phyloP scores from a whole-genome alignment of 768 basidiomycete genomes.

The Psilocybe cyanescens region DNA sequence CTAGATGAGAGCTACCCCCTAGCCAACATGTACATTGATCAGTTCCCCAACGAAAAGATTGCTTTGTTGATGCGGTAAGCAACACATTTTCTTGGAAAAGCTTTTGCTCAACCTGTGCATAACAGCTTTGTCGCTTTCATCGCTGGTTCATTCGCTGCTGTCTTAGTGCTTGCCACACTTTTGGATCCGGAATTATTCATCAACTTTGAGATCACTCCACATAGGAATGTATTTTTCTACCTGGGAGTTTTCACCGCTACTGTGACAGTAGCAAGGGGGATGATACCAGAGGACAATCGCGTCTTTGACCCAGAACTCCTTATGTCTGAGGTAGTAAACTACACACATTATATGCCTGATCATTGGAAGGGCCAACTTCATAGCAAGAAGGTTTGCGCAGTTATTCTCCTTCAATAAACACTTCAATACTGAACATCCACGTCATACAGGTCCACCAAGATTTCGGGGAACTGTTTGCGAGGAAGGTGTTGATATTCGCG shows the following conservation, averaged over 20 bases:
- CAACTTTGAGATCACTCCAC: slow-evolving; percentile 93
- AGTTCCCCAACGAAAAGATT: slow-evolving; percentile 95
- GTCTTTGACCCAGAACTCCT: slow-evolving; percentile 94
- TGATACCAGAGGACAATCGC: slow-evolving; percentile 93
- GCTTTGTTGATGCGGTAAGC: slow-evolving; percentile 87
- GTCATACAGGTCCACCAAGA: slow-evolving; percentile 79
- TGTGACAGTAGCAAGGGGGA: slow-evolving; percentile 88
- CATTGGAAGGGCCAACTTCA: slow-evolving; percentile 91
- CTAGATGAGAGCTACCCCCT: slow-evolving; percentile 88
- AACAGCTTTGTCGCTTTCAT: slow-evolving; percentile 93
- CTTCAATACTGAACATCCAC: no score
- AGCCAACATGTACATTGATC: slow-evolving; percentile 95
- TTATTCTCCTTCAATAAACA: not conserved
- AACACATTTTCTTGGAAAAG: not conserved
- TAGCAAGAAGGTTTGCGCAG: slow-evolving; percentile 69
- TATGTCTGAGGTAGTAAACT: slow-evolving; percentile 89
- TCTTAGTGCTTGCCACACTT: slow-evolving; percentile 89
- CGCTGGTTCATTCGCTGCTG: slow-evolving; percentile 95
- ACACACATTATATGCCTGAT: slow-evolving; percentile 95
- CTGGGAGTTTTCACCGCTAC: slow-evolving; percentile 85
- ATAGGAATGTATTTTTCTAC: slow-evolving; percentile 94
- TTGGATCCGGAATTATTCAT: slow-evolving; percentile 93
- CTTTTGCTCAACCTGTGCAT: not conserved
- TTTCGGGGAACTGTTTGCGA: slow-evolving; percentile 91
- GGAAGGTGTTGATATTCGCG: slow-evolving; percentile 87